Percentiles rank a stretch among this genome's conserved stretches.
Evolutionary conservation across 352 stramenopile species (phyloP).

Genomic region (Peronosclerospora sorghi): DNA sequence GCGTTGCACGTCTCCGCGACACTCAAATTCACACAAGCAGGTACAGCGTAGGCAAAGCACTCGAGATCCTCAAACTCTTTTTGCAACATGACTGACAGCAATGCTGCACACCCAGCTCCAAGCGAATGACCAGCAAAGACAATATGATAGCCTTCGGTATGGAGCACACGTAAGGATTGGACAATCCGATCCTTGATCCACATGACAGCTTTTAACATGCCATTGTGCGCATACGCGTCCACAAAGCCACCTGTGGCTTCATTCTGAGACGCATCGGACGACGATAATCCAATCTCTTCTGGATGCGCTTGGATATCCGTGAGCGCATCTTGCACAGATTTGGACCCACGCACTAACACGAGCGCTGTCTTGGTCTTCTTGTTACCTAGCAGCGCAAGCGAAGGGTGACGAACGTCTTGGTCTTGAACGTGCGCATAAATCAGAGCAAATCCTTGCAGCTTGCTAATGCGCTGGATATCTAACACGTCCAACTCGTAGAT

Average conservation of each 20-base stretch:
- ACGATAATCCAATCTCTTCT: slow-evolving; percentile 52
- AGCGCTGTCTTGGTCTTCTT: slow-evolving; percentile 73
- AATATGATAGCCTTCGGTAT: slow-evolving; percentile 72
- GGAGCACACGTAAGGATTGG: slow-evolving; percentile 53
- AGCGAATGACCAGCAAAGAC: slow-evolving; percentile 76
- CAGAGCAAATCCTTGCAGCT: slow-evolving; percentile 63
- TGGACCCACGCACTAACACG: slow-evolving; percentile 72
- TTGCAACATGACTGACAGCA: slow-evolving; percentile 78
- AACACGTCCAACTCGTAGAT: slow-evolving; percentile 80
- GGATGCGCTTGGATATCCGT: slow-evolving; percentile 79
- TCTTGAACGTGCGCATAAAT: slow-evolving; percentile 78
- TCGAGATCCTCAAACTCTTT: slow-evolving; percentile 74
- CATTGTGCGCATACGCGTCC: slow-evolving; percentile 79
- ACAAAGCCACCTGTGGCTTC: slow-evolving; percentile 62
- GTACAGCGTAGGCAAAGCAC: slow-evolving; percentile 81
- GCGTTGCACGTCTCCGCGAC: slow-evolving; percentile 63
- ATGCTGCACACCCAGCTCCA: slow-evolving; percentile 57
- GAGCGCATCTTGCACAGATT: slow-evolving; percentile 77
- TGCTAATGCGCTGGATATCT: slow-evolving; percentile 77
- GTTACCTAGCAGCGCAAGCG: slow-evolving; percentile 66
- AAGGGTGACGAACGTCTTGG: slow-evolving; percentile 71
- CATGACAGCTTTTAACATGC: slow-evolving; percentile 79
- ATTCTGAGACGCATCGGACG: slow-evolving; percentile 22
- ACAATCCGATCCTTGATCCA: slow-evolving; percentile 83
- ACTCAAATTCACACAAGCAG: slow-evolving; percentile 71